Evolutionary conservation across 2,329 filamentous ascomycete species (phyloP), one percentile per base, ranked within the genome.

Genomic region (Fusarium succisae): DNA sequence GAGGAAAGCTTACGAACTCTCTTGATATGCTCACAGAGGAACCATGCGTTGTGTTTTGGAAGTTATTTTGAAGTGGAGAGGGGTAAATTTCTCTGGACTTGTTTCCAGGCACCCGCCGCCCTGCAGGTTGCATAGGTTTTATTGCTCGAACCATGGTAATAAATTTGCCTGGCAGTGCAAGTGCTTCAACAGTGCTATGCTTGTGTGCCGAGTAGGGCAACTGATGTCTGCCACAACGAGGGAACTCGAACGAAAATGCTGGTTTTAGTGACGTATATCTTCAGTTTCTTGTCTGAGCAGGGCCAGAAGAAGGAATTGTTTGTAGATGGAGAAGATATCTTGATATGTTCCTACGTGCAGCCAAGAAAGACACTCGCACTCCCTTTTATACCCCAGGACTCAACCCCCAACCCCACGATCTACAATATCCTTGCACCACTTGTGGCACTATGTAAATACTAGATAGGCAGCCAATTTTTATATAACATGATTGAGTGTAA

Each of bases 311-410:
- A 8, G 30, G 6, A 22, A 45, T 11, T 8, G 9, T 10, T 22
- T 28, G 24, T 12, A 37, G 50, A 28, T 32, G 14, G 37, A 62
- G 26, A 20, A 57, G 30, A 35, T 37, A 44, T 35, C 45, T 32
- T 24, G n/a, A 57, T 51, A 24, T 51, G 9, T 15, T 15, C 12
- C 20, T 24, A 17, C 39, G 20, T 48, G 9, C 26, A 28, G 28
- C 39, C 39, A 35, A 53, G 45, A 28, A 26, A 57, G 39, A 24
- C 18, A 13, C 38, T 37, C 45, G 15, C 18, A 15, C 38, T 37
- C 45, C 17, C 51, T 57, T 67, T 71, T 74, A 50, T 71, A 73
- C 47, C 39, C 57, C 48, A 45, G 50, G 37, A 35, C 20, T n/a
- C 39, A 20, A 54, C 24, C 18, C 26, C 12, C 48, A 30, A 41